A percentile compares a stretch with the other conserved stretches of the same genome.
phyloP scores from a whole-genome alignment of 257 asterid genomes.

The Solanum corneliomulleri region DNA sequence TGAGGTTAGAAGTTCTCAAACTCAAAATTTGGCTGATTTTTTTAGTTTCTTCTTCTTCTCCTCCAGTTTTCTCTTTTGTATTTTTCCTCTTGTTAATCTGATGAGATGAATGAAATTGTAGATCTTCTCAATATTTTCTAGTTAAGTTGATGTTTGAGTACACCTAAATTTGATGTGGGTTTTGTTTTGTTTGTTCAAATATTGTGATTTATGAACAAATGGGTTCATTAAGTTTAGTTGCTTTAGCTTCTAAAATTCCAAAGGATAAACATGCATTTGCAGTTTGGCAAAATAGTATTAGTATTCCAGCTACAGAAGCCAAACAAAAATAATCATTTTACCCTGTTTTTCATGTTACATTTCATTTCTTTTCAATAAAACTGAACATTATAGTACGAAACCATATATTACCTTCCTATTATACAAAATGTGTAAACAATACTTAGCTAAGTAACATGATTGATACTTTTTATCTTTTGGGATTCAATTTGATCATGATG shows the following conservation, averaged over 20 bases:
- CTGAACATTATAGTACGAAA: background rate
- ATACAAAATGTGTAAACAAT: background rate
- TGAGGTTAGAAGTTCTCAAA: background rate
- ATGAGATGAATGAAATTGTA: no score
- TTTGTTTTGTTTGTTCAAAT: background rate
- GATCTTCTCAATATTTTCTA: background rate
- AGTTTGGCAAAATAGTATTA: background rate
- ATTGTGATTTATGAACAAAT: background rate
- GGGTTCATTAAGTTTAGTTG: background rate
- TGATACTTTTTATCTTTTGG: background rate
- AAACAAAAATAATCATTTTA: background rate
- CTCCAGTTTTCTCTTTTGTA: background rate
- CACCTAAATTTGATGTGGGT: background rate
- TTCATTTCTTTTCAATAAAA: no score
- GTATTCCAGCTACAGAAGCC: background rate
- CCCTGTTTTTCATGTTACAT: background rate
- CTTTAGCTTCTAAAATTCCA: background rate
- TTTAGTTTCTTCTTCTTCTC: background rate
- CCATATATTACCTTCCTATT: background rate
- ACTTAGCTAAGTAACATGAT: background rate
- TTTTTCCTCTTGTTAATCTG: background rate
- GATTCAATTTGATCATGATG: background rate
- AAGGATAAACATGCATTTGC: no score
- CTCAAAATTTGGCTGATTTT: background rate
- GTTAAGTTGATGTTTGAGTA: background rate